Base-by-base conservation (phyloP, 2,329 filamentous ascomycete species). In the Penicillium sp. region DNA sequence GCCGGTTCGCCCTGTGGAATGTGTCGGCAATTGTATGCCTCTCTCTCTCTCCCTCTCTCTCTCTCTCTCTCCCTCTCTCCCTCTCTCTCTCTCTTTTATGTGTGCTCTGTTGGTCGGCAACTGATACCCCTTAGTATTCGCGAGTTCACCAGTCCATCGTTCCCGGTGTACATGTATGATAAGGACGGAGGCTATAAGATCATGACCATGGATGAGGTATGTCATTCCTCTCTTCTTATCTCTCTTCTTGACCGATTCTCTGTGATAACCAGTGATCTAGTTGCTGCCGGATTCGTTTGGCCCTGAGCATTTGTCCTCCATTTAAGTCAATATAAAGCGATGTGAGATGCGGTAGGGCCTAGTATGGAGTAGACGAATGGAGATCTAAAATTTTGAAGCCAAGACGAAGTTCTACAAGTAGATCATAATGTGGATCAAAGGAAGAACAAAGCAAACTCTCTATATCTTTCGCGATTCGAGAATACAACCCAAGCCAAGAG, bases 151-250 rank as follows among this genome's bases (percentile, higher is more conserved):
- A 74, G 82, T 7, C 70, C 86, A n/a, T 77, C 81, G 6, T 86
- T 85, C 57, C 93, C 92, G 0, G 84, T 99, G 55, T 86, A 96
- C 72, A 96, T 98, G 93, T 96, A 96, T 75, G 92, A 96, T 74
- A 89, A 87, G 73, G 84, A 92, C 61, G 88, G 87, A 2, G 84
- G 88, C 59, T 92, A 70, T 52, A 68, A 57, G 19, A 52, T 74
- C 33, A 68, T 64, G 60, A 75, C 71, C 3, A 75, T 77, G 62
- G 70, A 69, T 39, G 73, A 78, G 68, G 76, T 77, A 68, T 56
- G 62, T 62, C 22, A 14, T 48, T 8, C n/a, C 24, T 33, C 22
- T 26, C 26, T 27, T 19, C 16, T n/a, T n/a, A 3, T 10, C 4
- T 14, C 29, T 31, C 29, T 13, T 13, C 11, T 31, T 35, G 14